Evolutionary conservation across 164 flowering plant genomes (phyloP).

Genomic region (Magnolia changhungtana): DNA sequence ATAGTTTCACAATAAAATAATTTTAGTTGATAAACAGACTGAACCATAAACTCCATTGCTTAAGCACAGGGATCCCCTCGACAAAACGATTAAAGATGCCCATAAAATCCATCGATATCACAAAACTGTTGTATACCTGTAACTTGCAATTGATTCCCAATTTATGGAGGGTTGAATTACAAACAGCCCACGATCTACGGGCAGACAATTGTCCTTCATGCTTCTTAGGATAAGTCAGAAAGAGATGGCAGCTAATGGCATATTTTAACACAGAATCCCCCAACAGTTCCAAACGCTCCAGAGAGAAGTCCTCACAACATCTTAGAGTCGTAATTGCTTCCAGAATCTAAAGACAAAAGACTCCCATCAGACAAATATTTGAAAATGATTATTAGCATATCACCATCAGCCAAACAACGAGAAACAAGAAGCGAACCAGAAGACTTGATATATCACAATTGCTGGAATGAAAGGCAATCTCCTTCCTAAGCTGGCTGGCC

Average conservation of each 20-base stretch:
- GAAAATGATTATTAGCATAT: background rate
- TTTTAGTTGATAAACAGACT: background rate
- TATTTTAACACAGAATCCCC: conserved; percentile 94
- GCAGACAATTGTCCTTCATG: conserved; percentile 80
- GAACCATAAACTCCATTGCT: background rate
- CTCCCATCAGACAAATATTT: conserved; percentile 4
- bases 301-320: conserved; percentile 76
- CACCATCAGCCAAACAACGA: background rate
- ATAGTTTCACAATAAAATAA: too few relatives aligned
- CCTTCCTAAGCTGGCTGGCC: conserved; percentile 81
- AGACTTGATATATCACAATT: conserved; percentile 48
- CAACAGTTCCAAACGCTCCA: conserved; percentile 93
- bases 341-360: conserved; percentile 47
- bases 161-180: conserved; percentile 70
- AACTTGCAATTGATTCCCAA: conserved; percentile 56
- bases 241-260: conserved; percentile 75
- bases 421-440: conserved; percentile 46
- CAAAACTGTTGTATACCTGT: conserved; percentile 46
- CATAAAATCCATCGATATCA: background rate
- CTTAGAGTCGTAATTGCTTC: conserved; percentile 85
- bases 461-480: conserved; percentile 41
- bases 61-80: background rate
- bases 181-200: conserved; percentile 47
- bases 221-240: conserved; percentile 61
- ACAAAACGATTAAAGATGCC: background rate